Base-by-base conservation (phyloP, 1,139 yeast species). In the Candida pseudocylindracea region DNA sequence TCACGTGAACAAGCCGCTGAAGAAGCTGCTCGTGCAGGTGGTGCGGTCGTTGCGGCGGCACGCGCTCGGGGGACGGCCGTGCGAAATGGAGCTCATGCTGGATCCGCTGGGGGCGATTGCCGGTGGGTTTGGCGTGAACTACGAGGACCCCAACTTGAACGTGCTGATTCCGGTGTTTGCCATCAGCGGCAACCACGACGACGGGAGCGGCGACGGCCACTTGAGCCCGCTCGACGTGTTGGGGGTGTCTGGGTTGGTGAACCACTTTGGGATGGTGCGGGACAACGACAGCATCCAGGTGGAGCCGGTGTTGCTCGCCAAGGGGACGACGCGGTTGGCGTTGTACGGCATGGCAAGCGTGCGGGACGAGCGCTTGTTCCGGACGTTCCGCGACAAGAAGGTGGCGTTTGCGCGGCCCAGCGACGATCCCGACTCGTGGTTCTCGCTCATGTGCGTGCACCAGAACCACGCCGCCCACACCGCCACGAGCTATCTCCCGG, bases 181-280 rank as follows among this genome's bases (percentile, higher is more conserved):
- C 9, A 88, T 91, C 8, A 72, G 88, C 36, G 99, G 99, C 3
- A 88, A 88, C 45, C 99, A 88, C 49, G 99, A 88, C 50, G 98
- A 88, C 52, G 83, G 94, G 1, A 79, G 94, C 0, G 98, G 98
- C 0, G 79, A 72, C 33, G 78, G 76, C 2, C 54, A 81, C 37
- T 55, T 88, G n/a, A 73, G 85, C 39, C 94, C 98, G 0, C 59
- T 88, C 57, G 98, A 88, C 49, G 55, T 91, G 3, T 54, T 91
- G 12, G 69, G 81, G 26, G 81, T 76, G 2, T 57, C 83, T 1
- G 98, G 98, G 0, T 54, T 85, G 33, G 55, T 88, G 26, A 88
- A 91, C 49, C 91, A 85, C 53, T 85, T 83, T 51, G 98, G 98
- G 1, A 67, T 79, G 42, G 78, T 81, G 3, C 55, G 64, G 12